Evolutionary conservation across 2,329 filamentous ascomycete species (phyloP).

Genomic region (Fusarium nurragi): DNA sequence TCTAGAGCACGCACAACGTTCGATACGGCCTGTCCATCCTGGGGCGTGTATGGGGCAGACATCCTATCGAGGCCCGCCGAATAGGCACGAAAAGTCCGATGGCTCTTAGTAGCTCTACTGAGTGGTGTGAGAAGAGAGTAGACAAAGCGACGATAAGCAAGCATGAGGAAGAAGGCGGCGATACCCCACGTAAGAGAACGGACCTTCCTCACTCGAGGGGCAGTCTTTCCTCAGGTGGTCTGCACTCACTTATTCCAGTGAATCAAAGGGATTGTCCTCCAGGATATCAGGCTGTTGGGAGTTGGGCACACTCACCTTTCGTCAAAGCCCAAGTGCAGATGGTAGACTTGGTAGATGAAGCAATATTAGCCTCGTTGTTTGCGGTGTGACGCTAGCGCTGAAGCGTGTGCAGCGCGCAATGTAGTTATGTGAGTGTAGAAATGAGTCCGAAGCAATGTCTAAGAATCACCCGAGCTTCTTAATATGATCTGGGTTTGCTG

Average conservation of each 20-base stretch:
- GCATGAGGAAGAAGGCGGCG: slow-evolving; percentile 1
- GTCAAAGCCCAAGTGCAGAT: not conserved
- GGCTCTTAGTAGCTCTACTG: not conserved
- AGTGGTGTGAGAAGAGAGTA: slow-evolving; percentile 21
- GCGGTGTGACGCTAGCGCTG: not conserved
- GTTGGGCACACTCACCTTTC: slow-evolving; percentile 10
- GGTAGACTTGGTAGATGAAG: not conserved
- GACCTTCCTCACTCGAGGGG: slow-evolving; percentile 4
- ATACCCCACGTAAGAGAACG: not conserved
- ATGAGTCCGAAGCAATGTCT: not conserved
- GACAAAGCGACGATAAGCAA: not conserved
- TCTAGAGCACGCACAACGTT: slow-evolving; percentile 73
- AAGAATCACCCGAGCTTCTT: slow-evolving; percentile 2
- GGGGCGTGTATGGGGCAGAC: slow-evolving; percentile 68
- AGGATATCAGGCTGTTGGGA: not conserved
- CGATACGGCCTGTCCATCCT: slow-evolving; percentile 74
- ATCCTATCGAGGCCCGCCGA: slow-evolving; percentile 29
- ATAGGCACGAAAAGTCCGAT: not conserved
- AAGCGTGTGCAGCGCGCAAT: not conserved
- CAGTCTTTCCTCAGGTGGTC: not conserved
- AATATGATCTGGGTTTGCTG: slow-evolving; percentile 9
- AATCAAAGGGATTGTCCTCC: not conserved
- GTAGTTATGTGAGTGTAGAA: not conserved
- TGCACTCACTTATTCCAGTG: not conserved
- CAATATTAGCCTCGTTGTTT: not conserved